These are phyloP conservation scores for Xylaria scruposa DNA, from an alignment of 495 filamentous ascomycete genomes.

Conservation along the genomic window DNA sequence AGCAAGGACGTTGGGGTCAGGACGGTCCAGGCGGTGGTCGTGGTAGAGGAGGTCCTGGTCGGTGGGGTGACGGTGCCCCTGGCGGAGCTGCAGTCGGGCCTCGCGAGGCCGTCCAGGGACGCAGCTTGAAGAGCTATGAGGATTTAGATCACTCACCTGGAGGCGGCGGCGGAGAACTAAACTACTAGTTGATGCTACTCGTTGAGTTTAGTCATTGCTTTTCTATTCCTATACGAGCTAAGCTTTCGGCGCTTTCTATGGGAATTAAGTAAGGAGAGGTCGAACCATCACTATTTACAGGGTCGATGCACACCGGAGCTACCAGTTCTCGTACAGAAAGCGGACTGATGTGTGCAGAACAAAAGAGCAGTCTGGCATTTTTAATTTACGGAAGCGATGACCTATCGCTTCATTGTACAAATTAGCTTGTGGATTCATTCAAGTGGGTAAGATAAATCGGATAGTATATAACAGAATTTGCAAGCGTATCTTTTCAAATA, in stretches of 20 bases:
- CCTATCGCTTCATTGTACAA: slow-evolving; percentile 23
- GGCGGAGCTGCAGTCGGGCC: slow-evolving; percentile 77
- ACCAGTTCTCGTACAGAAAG: neutral
- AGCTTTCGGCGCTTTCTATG: neutral
- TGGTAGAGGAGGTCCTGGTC: slow-evolving; percentile 59
- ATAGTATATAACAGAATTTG: slow-evolving; percentile 17
- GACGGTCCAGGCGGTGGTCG: slow-evolving; percentile 47
- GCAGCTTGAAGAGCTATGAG: slow-evolving; percentile 94
- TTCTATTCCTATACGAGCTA: neutral
- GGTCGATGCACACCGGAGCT: neutral
- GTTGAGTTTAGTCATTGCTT: neutral
- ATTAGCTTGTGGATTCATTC: slow-evolving; percentile 16
- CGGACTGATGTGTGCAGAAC: neutral
- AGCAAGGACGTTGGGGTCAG: slow-evolving; percentile 48
- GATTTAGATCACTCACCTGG: slow-evolving; percentile 83
- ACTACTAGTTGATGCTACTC: slow-evolving; percentile 53
- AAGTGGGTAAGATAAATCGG: slow-evolving; percentile 10
- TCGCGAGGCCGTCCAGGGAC: slow-evolving; percentile 83
- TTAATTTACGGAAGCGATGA: neutral
- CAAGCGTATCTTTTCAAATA: neutral
- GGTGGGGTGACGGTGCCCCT: slow-evolving; percentile 69
- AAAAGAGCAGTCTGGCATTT: neutral
- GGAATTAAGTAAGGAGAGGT: neutral
- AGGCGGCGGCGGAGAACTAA: slow-evolving; percentile 65
- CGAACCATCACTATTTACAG: neutral